Percentiles rank a stretch among this genome's conserved stretches.
phyloP scores from a whole-genome alignment of 2,329 filamentous ascomycete genomes.

The Achaetomium macrosporum region DNA sequence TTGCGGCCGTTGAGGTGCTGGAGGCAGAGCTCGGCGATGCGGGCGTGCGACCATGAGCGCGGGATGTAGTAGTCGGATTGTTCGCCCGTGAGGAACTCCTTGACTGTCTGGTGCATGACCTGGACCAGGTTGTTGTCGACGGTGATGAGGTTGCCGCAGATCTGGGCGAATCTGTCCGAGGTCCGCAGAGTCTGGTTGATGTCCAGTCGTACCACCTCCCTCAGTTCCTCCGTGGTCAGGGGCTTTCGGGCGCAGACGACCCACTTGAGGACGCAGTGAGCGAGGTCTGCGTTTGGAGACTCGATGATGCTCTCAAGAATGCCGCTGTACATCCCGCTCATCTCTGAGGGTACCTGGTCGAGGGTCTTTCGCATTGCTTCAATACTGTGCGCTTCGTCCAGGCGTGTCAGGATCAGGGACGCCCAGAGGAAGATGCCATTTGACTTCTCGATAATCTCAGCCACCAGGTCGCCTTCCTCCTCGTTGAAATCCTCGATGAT shows the following conservation, averaged over 20 bases:
- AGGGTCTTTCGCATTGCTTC: constrained; percentile 23
- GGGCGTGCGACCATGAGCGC: constrained; percentile 25
- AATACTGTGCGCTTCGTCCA: constrained; percentile 22
- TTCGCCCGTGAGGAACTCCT: constrained; percentile 28
- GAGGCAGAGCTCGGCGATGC: constrained; percentile 32
- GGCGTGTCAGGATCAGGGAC: constrained; percentile 19
- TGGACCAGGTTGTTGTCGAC: constrained; percentile 31
- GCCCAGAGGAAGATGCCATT: constrained; percentile 27
- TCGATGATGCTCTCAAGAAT: constrained; percentile 23
- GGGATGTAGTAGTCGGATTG: constrained; percentile 19
- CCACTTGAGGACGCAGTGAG: constrained; percentile 35
- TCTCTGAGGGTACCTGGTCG: constrained; percentile 22
- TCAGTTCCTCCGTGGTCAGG: constrained; percentile 31
- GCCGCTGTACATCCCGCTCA: constrained; percentile 23
- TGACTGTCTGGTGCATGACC: constrained; percentile 36
- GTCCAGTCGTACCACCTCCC: constrained; percentile 31
- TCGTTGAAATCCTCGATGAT: constrained; percentile 18
- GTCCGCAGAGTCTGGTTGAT: constrained; percentile 29
- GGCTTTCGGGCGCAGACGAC: constrained; percentile 30
- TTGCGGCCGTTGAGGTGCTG: constrained; percentile 30
- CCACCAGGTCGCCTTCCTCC: constrained; percentile 13
- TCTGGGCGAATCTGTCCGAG: constrained; percentile 19
- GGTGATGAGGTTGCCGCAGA: constrained; percentile 32
- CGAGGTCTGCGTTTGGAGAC: constrained; percentile 24
- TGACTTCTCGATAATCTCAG: constrained; percentile 22